These are phyloP conservation scores for Spathaspora girioi DNA, from an alignment of 805 yeast genomes.

Conservation along the genomic window DNA sequence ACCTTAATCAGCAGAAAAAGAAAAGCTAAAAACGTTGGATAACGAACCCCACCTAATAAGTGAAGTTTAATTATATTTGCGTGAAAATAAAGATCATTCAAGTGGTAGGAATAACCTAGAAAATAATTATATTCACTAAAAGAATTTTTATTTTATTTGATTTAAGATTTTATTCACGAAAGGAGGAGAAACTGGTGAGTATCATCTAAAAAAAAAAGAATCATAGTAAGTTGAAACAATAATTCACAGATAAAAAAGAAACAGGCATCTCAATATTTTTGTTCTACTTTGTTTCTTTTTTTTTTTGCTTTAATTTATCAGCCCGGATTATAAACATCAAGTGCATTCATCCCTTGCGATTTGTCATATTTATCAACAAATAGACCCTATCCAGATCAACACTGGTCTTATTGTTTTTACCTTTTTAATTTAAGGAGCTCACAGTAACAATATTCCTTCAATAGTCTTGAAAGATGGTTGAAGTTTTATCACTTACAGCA, in stretches of 20 bases:
- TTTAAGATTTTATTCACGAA: not conserved
- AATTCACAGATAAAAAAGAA: not conserved
- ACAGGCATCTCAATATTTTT: not conserved
- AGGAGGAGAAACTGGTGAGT: not conserved
- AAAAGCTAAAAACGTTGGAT: not conserved
- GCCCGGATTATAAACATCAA: not conserved
- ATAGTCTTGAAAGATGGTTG: conserved; percentile 2
- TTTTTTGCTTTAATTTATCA: not conserved
- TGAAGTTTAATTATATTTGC: not conserved
- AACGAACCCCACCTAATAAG: not conserved
- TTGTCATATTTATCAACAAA: not conserved
- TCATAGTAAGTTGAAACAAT: not conserved
- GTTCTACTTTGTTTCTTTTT: not conserved
- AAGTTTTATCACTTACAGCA: conserved; percentile 5
- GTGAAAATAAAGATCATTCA: not conserved
- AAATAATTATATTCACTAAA: too few species aligned
- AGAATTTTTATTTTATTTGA: too few species aligned
- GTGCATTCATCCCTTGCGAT: not conserved
- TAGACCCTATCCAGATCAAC: not conserved
- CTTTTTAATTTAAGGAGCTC: not conserved
- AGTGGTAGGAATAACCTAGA: not conserved
- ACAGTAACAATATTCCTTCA: not conserved
- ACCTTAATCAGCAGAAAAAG: not conserved
- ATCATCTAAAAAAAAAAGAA: not conserved
- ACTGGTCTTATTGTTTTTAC: not conserved